Evolutionary conservation across 192 early-diverging fungal species (phyloP), one percentile per base, ranked within the genome.

Genomic region (Gaertneriomyces semiglobifer): DNA sequence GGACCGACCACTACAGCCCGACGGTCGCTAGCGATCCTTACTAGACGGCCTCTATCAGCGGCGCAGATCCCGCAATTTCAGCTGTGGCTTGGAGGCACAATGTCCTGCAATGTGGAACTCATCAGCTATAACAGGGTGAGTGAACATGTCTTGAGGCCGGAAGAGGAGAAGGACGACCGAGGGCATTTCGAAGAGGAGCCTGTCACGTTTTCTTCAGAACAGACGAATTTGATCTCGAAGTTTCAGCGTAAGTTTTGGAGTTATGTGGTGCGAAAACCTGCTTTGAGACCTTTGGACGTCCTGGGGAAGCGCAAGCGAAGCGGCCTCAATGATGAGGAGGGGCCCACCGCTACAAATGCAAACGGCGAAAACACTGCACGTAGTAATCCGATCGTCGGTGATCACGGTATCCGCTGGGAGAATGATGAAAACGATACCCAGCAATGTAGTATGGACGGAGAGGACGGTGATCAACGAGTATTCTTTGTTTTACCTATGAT

Each of bases 221-320:
- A 78, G 42, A 16, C 63, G 9, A 53, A 60, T 44, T 8, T 10
- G 5, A n/a, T 79, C 25, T 47, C 25, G 33, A n/a, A 44, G 40
- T 80, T 80, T 63, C 79, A 80, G 48, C 46, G 18, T 12, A 45
- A 40, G 20, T 75, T 78, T 38, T 80, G 79, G 79, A 60, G 64
- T 48, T 12, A 69, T 5, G 58, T 66, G 14, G 12, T 74, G 33
- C 18, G 60, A 3, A 48, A 58, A 9, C 63, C 44, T 14, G 10
- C 58, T 38, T 54, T 33, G 20, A 16, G 4, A 3, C 53, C 11
- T 25, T 14, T 5, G 9, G 7, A 8, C 25, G 18, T 50, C 6
- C 46, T 62, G 52, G 68, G 52, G 41, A 70, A 70, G 53, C 8
- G 61, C 53, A 63, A 70, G 40, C 48, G 68, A 3, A 16, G 14